These are phyloP conservation scores for Ustilago shanxiensis DNA, from an alignment of 1,284 basidiomycete genomes.

Conservation along the genomic window DNA sequence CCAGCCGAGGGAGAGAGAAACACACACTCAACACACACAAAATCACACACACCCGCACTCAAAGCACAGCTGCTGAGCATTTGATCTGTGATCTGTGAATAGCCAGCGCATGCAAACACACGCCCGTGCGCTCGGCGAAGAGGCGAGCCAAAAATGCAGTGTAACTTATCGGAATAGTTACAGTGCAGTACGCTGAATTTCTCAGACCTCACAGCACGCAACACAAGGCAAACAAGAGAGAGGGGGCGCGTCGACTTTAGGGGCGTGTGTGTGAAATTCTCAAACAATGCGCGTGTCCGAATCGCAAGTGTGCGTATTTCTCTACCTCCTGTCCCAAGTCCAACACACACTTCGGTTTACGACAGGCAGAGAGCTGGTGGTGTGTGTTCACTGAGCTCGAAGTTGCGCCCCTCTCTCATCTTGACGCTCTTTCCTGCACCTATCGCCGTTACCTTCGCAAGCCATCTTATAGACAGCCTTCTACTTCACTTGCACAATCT, in stretches of 20 bases:
- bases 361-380: not conserved
- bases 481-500: too few relatives aligned
- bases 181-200: slow-evolving; percentile 9
- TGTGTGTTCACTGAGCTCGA: slow-evolving; percentile 19
- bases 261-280: slow-evolving; percentile 7
- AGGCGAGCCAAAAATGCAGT: slow-evolving; percentile 5
- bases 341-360: not conserved
- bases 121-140: slow-evolving; percentile 10
- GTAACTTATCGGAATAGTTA: too few relatives aligned
- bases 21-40: too few relatives aligned
- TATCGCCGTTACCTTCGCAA: too few relatives aligned
- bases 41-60: not conserved
- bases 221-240: not conserved
- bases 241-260: slow-evolving; percentile 6
- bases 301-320: slow-evolving; percentile 1
- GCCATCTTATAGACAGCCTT: too few relatives aligned
- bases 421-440: not conserved
- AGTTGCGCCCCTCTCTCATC: slow-evolving; percentile 15
- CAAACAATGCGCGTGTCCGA: not conserved
- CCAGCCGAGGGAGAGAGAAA: slow-evolving; percentile 3
- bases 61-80: not conserved
- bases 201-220: not conserved
- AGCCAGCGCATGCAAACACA: slow-evolving; percentile 8
- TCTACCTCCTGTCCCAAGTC: slow-evolving; percentile 1
- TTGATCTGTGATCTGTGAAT: not conserved